Base-by-base conservation (phyloP, 2,329 filamentous ascomycete species). In the Alternaria rosae region DNA sequence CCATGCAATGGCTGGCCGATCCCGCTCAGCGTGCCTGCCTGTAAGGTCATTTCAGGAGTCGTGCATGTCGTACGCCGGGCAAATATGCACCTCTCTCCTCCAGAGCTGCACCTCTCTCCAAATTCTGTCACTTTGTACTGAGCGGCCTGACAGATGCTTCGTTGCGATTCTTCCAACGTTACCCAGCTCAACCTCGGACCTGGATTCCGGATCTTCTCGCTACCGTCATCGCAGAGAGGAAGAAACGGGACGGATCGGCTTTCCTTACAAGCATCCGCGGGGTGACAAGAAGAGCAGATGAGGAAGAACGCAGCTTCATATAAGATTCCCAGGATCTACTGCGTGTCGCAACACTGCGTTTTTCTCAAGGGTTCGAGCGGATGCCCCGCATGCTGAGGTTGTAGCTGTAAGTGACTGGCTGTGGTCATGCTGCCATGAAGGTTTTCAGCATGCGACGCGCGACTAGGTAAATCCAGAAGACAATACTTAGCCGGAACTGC, bases 121-220 rank as follows among this genome's bases (percentile, higher is more conserved):
- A 41, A 56, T 61, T 62, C 58, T 38, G 52, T 58, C 57, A 44
- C 63, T 62, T 44, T 55, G 59, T 60, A 45, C 57, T 53, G 43
- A 45, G 55, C 55, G 59, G 57, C 59, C 61, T 44, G 25, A 57
- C 50, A 15, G 54, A 64, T 59, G 56, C 59, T 69, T 66, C 59
- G 57, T 65, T 65, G 41, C 48, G 62, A 68, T 55, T 67, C 62
- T 67, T 63, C 56, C 65, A 51, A 73, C 60, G 71, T 76, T 70
- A 74, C 67, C 68, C 62, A 68, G 57, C 62, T 70, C 63, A 70
- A 71, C 70, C 76, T 70, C 58, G 64, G 69, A 76, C 75, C 76
- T 67, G 75, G 75, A 66, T 65, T 59, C 56, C 61, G 76, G 75
- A 71, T 69, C 61, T 25, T 54, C 52, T 69, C 65, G 65, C 67